Percentiles rank a stretch among this genome's conserved stretches.
Evolutionary conservation across 345 rosid species (phyloP).

Genomic region (Stellera chamaejasme): DNA sequence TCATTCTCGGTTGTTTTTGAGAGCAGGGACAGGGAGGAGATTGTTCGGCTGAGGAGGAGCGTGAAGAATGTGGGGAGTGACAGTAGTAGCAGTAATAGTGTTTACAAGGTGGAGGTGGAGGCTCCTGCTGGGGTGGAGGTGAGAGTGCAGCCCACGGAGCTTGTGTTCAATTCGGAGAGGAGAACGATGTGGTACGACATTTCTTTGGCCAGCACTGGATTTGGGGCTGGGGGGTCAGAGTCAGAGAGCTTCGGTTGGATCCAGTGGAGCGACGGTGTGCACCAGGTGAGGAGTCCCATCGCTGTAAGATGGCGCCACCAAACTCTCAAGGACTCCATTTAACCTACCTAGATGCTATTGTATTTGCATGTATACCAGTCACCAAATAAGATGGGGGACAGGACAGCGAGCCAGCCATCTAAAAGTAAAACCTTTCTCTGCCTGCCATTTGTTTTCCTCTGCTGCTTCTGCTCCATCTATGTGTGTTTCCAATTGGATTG

Average conservation of each 20-base stretch:
- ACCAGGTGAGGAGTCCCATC: slow-evolving; percentile 62
- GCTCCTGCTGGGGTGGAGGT: slow-evolving; percentile 52
- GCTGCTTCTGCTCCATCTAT: too few relatives aligned
- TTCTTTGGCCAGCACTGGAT: slow-evolving; percentile 37
- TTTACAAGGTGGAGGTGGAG: slow-evolving; percentile 49
- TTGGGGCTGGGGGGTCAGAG: slow-evolving; percentile 20
- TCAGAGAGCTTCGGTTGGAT: slow-evolving; percentile 51
- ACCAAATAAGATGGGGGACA: too few relatives aligned
- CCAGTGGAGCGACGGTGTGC: slow-evolving; percentile 75
- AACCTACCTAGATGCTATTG: slow-evolving; percentile 1
- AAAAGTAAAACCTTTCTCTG: too few relatives aligned
- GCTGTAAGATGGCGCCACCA: slow-evolving; percentile 54
- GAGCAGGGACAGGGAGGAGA: slow-evolving; percentile 12
- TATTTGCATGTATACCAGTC: too few relatives aligned
- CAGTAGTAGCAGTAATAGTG: slow-evolving; percentile 23
- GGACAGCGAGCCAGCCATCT: too few relatives aligned
- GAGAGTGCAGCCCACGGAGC: slow-evolving; percentile 52
- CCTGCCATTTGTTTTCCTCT: too few relatives aligned
- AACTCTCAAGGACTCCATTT: slow-evolving; percentile 37
- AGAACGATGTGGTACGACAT: slow-evolving; percentile 46
- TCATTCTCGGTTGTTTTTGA: slow-evolving; percentile 55
- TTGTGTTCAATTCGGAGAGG: slow-evolving; percentile 45
- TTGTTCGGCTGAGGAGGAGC: slow-evolving; percentile 42
- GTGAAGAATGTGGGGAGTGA: slow-evolving; percentile 64
- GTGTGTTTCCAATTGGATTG: too few relatives aligned